Evolutionary conservation across 805 yeast genomes (phyloP).

Genomic region (Barnettozyma wickerhamii): DNA sequence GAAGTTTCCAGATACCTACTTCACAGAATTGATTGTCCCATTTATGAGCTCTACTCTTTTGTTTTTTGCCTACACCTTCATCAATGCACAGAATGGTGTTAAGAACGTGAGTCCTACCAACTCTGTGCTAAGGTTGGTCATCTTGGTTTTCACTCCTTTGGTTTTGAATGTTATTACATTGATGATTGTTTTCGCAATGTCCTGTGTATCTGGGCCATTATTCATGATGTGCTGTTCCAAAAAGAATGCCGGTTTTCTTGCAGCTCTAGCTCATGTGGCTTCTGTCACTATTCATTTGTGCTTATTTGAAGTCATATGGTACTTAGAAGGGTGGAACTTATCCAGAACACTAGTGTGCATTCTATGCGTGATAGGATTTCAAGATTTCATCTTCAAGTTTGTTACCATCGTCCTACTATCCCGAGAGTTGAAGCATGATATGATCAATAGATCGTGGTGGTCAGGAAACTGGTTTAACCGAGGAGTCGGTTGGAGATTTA

Average conservation of each 20-base stretch:
- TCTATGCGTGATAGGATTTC: constrained; percentile 51
- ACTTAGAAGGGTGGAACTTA: constrained; percentile 64
- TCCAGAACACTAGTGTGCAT: constrained; percentile 57
- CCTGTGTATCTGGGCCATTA: constrained; percentile 48
- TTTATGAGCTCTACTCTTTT: constrained; percentile 63
- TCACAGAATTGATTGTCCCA: constrained; percentile 79
- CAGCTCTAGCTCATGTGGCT: constrained; percentile 50
- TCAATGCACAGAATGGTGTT: constrained; percentile 87
- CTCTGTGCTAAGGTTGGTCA: constrained; percentile 56
- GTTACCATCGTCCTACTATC: constrained; percentile 48
- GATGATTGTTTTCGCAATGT: constrained; percentile 35
- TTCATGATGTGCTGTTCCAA: constrained; percentile 35
- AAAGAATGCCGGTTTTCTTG: constrained; percentile 47
- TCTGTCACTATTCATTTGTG: constrained; percentile 50
- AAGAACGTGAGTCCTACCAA: constrained; percentile 42
- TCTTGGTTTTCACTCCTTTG: constrained; percentile 50
- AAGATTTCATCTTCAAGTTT: constrained; percentile 51
- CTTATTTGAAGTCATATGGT: constrained; percentile 60
- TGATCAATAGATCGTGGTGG: constrained; percentile 73
- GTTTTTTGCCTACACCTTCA: constrained; percentile 69
- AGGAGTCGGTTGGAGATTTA: constrained; percentile 55
- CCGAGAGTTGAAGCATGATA: constrained; percentile 58
- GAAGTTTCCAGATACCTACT: constrained; percentile 67
- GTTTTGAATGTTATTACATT: constrained; percentile 31
- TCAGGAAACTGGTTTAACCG: constrained; percentile 66